Evolutionary conservation across 495 filamentous ascomycete species (phyloP), one percentile per base, ranked within the genome.

Genomic region (Wilcoxina mikolae): DNA sequence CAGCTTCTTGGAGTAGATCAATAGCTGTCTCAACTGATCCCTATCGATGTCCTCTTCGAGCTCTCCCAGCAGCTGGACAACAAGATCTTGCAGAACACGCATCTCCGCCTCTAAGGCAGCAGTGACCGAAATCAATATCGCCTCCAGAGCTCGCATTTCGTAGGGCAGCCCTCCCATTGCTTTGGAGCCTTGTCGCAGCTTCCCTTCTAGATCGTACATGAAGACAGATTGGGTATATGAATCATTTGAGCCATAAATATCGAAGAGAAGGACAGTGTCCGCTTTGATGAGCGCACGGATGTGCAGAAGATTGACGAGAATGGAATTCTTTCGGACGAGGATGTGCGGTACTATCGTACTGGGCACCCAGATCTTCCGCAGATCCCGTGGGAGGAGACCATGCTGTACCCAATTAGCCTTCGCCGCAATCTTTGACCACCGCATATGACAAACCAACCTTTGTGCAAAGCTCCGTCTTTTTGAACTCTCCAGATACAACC

Each of bases 331-430:
- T 46, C 91, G 89, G 53, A 98, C 82, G 51, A 96, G 81, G 47
- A 98, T 96, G 59, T 95, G 86, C 3, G 91, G 91, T n/a, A 98
- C 78, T 57, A 94, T 83, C 48, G 86, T 94, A n/a, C 87, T 94
- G 65, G 95, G 91, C 61, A 96, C 95, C 62, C 62, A 65, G 33
- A 66, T 61, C 67, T 98, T 98, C 61, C 91, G 85, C 5, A 98
- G 76, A 73, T 98, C 91, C 45, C 91, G 89, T 50, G 93, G 89
- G 11, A 95, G 79, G 24, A 98, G 79, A 33, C 91, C 91, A 65
- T 95, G 95, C 88, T 95, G 56, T 60, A 15, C 5, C 22, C 24
- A 68, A 48, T 59, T 22, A 53, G 48, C 26, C 23, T 22, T 48
- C 29, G 25, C 17, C 17, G 9, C 11, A 15, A 12, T 33, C 9